Evolutionary conservation across 2,329 filamentous ascomycete genomes (phyloP).

Genomic region (Decorospora gaudefroyi): DNA sequence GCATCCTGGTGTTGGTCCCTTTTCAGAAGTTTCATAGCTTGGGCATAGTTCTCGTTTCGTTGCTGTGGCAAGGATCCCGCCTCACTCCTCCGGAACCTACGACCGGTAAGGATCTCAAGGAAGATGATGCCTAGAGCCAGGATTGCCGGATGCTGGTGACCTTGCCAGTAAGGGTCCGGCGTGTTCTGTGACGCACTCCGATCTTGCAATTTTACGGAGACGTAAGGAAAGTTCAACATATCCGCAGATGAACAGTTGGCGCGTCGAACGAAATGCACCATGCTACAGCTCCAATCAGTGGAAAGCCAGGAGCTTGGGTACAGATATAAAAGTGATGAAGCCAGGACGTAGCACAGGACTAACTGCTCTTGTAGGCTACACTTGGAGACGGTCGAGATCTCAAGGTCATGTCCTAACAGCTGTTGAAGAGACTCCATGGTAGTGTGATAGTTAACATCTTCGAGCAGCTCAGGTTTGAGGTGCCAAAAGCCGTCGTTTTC

Average conservation of each 20-base stretch:
- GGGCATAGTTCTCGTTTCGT: neutral
- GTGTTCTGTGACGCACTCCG: neutral
- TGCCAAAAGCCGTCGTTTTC: slow-evolving; percentile 2
- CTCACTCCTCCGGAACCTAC: neutral
- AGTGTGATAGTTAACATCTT: neutral
- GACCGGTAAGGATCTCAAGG: neutral
- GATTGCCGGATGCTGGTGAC: slow-evolving; percentile 2
- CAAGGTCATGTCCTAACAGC: neutral
- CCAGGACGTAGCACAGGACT: slow-evolving; percentile 1
- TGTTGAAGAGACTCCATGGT: neutral
- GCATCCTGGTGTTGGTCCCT: no score
- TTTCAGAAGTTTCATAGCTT: neutral
- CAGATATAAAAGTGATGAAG: neutral
- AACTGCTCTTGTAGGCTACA: slow-evolving; percentile 1
- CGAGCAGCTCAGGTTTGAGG: neutral
- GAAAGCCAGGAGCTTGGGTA: neutral
- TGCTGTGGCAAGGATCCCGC: neutral
- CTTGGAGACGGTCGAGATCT: neutral
- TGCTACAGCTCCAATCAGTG: neutral
- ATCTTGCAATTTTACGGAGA: neutral
- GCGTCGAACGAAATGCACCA: neutral
- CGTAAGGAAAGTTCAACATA: neutral
- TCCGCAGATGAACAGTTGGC: neutral
- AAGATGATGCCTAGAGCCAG: slow-evolving; percentile 1
- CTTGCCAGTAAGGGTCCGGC: neutral